phyloP scores from a whole-genome alignment of 2,329 filamentous ascomycete species.

The Aureobasidium uvarum region DNA sequence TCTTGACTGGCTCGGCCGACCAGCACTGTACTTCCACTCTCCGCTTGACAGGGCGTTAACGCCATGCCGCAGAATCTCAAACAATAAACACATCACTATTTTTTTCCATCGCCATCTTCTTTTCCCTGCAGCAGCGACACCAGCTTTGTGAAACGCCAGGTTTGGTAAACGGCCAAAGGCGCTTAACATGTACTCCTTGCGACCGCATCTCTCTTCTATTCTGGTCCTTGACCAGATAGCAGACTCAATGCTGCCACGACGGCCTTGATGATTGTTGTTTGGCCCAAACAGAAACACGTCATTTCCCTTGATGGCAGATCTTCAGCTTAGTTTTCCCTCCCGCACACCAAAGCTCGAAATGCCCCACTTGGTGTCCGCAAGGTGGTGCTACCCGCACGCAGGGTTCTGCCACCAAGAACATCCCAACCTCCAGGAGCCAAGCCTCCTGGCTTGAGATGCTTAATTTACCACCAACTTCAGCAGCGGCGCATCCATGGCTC shows the following conservation, averaged over 20 bases:
- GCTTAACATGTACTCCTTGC: not conserved
- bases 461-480: slow-evolving; percentile 26
- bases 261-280: not conserved
- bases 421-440: slow-evolving; percentile 22
- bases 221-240: not conserved
- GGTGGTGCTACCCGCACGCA: slow-evolving; percentile 23
- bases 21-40: slow-evolving; percentile 20
- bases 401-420: slow-evolving; percentile 11
- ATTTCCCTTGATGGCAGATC: slow-evolving; percentile 25
- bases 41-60: slow-evolving; percentile 23
- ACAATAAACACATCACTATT: slow-evolving; percentile 26
- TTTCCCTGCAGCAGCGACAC: slow-evolving; percentile 7
- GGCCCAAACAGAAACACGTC: slow-evolving; percentile 25
- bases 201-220: not conserved
- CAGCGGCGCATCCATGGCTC: slow-evolving; percentile 21
- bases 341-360: slow-evolving; percentile 16
- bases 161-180: not conserved
- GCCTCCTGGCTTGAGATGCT: slow-evolving; percentile 22
- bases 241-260: not conserved
- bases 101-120: not conserved
- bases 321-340: slow-evolving; percentile 15
- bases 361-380: slow-evolving; percentile 25
- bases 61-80: slow-evolving; percentile 20
- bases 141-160: not conserved
- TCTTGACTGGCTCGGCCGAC: slow-evolving; percentile 17